phyloP scores from a whole-genome alignment of 345 rosid species.

The Populus ilicifolia region DNA sequence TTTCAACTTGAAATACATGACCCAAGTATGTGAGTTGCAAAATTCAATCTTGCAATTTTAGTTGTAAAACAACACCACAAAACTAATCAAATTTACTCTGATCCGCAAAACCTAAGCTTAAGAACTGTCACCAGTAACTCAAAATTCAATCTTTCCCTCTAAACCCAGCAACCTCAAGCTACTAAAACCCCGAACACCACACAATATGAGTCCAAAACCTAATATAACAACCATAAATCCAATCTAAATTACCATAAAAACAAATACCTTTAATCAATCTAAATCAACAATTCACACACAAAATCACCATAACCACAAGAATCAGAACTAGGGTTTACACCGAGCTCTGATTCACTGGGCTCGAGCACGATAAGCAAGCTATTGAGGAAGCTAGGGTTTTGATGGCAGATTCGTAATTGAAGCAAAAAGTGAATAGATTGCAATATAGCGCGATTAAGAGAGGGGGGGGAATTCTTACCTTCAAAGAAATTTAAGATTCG shows the following conservation, averaged over 20 bases:
- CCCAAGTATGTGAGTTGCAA: not conserved
- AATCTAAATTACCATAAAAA: conserved; percentile 7
- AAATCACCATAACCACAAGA: conserved; percentile 18
- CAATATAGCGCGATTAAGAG: not conserved
- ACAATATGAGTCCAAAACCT: conserved; percentile 1
- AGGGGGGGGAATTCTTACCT: conserved; percentile 19
- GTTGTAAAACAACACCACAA: conserved; percentile 3
- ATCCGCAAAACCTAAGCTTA: conserved; percentile 18
- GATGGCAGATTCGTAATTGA: conserved; percentile 35
- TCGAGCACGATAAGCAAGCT: conserved; percentile 14
- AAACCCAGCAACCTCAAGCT: conserved; percentile 9
- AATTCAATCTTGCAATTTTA: not conserved
- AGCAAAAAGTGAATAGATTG: not conserved
- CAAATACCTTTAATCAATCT: conserved; percentile 3
- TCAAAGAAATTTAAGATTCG: conserved; percentile 29
- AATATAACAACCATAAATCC: conserved; percentile 6
- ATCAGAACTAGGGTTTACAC: conserved; percentile 47
- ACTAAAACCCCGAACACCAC: conserved; percentile 17
- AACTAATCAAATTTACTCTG: conserved; percentile 9
- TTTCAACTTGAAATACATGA: not conserved
- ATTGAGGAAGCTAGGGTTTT: conserved; percentile 45
- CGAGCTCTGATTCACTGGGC: conserved; percentile 3
- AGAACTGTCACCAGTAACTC: not conserved
- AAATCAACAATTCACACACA: not conserved
- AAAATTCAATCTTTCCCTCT: conserved; percentile 18